A percentile compares a stretch with the other conserved stretches of the same genome.
Conservation (phyloP, 148 eudicot species). For the Chenopodium album region DNA sequence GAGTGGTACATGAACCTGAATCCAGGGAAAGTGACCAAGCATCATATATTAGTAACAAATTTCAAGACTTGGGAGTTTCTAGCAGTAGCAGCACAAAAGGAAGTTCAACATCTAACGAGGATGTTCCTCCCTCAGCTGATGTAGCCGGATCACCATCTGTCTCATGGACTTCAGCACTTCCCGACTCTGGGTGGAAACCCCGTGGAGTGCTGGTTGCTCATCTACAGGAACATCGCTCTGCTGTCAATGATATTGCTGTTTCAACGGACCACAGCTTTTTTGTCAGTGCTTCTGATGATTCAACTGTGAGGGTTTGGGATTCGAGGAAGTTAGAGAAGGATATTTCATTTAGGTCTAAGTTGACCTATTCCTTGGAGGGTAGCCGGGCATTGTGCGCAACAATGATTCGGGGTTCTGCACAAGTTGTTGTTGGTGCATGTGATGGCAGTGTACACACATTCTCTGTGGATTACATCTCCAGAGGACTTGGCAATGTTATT, state of each 20-base stretch:
- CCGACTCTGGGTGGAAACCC: conserved; percentile 97
- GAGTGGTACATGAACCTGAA: conserved; percentile 96
- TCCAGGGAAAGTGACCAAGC: conserved; percentile 68
- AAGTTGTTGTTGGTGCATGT: conserved; percentile 82
- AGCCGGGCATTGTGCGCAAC: conserved; percentile 76
- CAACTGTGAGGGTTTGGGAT: conserved; percentile 97
- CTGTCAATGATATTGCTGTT: conserved; percentile 87
- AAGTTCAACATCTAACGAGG: conserved; percentile 43
- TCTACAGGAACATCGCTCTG: conserved; percentile 93
- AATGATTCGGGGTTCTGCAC: conserved; percentile 76
- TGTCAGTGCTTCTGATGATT: conserved; percentile 97
- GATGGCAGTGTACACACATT: conserved; percentile 87
- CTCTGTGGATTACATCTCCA: conserved; percentile 82
- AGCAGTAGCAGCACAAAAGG: conserved; percentile 49
- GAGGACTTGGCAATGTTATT: conserved; percentile 82
- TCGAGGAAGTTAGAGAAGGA: conserved; percentile 93
- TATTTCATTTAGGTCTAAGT: conserved; percentile 90
- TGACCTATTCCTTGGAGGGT: conserved; percentile 86
- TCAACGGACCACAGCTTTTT: conserved; percentile 84
- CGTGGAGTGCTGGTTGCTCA: conserved; percentile 99
- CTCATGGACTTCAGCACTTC: conserved; percentile 55
- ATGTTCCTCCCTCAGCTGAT: conserved; percentile 49
- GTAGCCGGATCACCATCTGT: conserved; percentile 51
- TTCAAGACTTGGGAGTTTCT: conserved; percentile 64
- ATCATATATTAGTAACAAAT: conserved; percentile 47